Percentiles rank a stretch among this genome's conserved stretches.
phyloP scores from a whole-genome alignment of 2,329 filamentous ascomycete species.

The Herpomyces periplanetae region DNA sequence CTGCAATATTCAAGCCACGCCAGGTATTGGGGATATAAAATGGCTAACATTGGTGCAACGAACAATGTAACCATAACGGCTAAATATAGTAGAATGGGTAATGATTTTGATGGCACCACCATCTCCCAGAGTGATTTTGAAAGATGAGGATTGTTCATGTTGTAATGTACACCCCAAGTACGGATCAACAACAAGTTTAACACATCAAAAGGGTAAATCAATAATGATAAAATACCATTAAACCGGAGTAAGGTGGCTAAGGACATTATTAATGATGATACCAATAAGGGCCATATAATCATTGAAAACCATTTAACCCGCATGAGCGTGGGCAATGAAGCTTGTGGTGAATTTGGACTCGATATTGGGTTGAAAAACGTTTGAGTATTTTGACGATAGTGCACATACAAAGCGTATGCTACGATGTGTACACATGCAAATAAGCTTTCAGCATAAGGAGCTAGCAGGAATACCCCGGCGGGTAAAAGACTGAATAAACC shows the following conservation, averaged over 20 bases:
- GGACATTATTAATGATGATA: slow-evolving; percentile 24
- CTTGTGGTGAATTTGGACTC: slow-evolving; percentile 3
- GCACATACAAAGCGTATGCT: slow-evolving; percentile 27
- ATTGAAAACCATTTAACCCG: slow-evolving; percentile 7
- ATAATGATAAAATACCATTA: slow-evolving; percentile 50
- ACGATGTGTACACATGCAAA: slow-evolving; percentile 39
- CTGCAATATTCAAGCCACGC: slow-evolving; percentile 34
- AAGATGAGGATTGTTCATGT: slow-evolving; percentile 6
- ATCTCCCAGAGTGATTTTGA: too few species aligned
- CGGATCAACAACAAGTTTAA: slow-evolving; percentile 8
- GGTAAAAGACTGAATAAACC: too few species aligned
- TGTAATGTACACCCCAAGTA: slow-evolving; percentile 8
- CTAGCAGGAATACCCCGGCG: slow-evolving; percentile 53
- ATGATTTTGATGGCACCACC: too few species aligned
- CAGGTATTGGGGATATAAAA: slow-evolving; percentile 26
- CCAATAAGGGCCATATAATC: slow-evolving; percentile 19
- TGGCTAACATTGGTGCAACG: slow-evolving; percentile 21
- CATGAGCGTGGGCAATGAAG: slow-evolving; percentile 1
- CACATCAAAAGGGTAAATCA: slow-evolving; percentile 27
- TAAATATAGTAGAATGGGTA: slow-evolving; percentile 13
- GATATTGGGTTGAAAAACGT: slow-evolving; percentile 6
- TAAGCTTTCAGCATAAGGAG: slow-evolving; percentile 41
- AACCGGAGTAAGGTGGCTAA: slow-evolving; percentile 32
- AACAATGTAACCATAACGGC: slow-evolving; percentile 22
- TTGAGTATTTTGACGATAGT: slow-evolving; percentile 6